Evolutionary conservation across 352 stramenopile genomes (phyloP).

Genomic region (Thalassiosira oceanica): DNA sequence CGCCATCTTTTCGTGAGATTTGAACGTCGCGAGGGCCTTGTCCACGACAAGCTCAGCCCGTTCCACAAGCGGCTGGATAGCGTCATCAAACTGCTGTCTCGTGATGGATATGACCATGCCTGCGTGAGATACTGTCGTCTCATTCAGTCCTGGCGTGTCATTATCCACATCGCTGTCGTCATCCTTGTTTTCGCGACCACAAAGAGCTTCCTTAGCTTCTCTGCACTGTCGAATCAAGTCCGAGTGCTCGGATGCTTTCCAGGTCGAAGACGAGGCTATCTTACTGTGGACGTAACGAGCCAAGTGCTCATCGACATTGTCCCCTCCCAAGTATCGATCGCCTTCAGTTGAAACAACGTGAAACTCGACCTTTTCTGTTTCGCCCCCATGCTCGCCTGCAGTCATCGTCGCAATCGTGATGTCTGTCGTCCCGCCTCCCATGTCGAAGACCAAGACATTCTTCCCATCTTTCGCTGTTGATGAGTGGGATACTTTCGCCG

Average conservation of each 20-base stretch:
- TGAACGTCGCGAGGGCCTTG: conserved; percentile 35
- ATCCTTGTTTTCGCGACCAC: conserved; percentile 42
- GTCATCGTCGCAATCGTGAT: conserved; percentile 68
- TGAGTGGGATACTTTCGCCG: conserved; percentile 22
- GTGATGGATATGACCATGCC: conserved; percentile 37
- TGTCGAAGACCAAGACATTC: conserved; percentile 77
- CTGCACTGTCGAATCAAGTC: conserved; percentile 57
- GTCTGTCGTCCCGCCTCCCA: conserved; percentile 78
- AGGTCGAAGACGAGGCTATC: background rate
- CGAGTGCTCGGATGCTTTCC: conserved; percentile 35
- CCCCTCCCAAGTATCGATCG: conserved; percentile 63
- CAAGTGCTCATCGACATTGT: conserved; percentile 75
- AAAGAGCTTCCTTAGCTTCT: conserved; percentile 71
- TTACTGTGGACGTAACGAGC: conserved; percentile 28
- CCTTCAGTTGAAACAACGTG: conserved; percentile 65
- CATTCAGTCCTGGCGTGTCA: too few species aligned
- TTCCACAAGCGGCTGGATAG: conserved; percentile 51
- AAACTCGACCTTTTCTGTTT: conserved; percentile 40
- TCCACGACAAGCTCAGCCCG: conserved; percentile 55
- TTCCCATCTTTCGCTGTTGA: conserved; percentile 14
- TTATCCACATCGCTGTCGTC: conserved; percentile 1
- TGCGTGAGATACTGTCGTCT: conserved; percentile 8
- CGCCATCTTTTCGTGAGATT: background rate
- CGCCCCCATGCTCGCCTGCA: background rate
- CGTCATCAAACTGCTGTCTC: conserved; percentile 52